Percentiles rank a stretch among this genome's conserved stretches.
Evolutionary conservation across 495 filamentous ascomycete genomes (phyloP).

Genomic region (Lasiosphaeris hirsuta): DNA sequence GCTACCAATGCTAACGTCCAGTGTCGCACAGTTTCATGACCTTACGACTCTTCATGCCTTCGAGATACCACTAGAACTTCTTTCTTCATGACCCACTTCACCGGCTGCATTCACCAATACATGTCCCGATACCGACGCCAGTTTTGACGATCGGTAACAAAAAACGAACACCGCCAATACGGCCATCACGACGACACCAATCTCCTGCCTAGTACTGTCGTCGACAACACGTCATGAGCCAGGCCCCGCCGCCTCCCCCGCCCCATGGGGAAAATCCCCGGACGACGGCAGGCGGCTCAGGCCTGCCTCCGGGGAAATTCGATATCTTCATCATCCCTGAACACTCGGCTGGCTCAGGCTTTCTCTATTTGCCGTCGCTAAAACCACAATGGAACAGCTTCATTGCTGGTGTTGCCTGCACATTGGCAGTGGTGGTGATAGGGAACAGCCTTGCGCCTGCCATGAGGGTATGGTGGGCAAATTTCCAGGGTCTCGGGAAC

Average conservation of each 20-base stretch:
- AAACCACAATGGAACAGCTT: slow-evolving; percentile 87
- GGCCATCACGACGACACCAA: slow-evolving; percentile 5
- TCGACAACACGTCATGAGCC: slow-evolving; percentile 37
- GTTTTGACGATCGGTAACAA: not conserved
- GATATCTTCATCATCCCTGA: slow-evolving; percentile 97
- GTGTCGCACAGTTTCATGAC: slow-evolving; percentile 12
- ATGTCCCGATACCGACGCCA: not conserved
- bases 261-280: slow-evolving; percentile 68
- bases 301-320: slow-evolving; percentile 78
- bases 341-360: slow-evolving; percentile 86
- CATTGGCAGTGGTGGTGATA: slow-evolving; percentile 63
- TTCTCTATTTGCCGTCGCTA: slow-evolving; percentile 89
- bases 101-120: not conserved
- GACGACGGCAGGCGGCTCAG: slow-evolving; percentile 43
- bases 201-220: slow-evolving; percentile 17
- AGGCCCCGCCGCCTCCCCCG: slow-evolving; percentile 56
- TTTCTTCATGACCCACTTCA: slow-evolving; percentile 18
- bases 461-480: slow-evolving; percentile 62
- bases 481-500: slow-evolving; percentile 58
- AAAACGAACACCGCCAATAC: not conserved
- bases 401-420: slow-evolving; percentile 73
- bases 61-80: slow-evolving; percentile 35
- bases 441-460: slow-evolving; percentile 67
- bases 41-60: slow-evolving; percentile 36
- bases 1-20: not conserved